Evolutionary conservation across 2,329 filamentous ascomycete species (phyloP).

Genomic region (Fusarium tricinctum): DNA sequence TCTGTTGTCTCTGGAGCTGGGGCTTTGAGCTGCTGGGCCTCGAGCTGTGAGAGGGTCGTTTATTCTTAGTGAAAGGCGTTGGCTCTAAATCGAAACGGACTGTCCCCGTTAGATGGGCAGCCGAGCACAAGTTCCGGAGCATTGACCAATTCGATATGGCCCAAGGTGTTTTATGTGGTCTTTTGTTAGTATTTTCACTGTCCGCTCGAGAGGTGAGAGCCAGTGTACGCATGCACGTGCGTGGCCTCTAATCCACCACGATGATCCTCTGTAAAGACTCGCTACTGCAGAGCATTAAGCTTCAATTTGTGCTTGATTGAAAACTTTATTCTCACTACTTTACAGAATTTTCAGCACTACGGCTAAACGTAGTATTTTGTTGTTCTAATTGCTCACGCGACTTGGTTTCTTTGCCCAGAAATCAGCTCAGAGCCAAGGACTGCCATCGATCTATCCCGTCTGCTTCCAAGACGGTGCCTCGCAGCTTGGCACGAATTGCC

Average conservation of each 20-base stretch:
- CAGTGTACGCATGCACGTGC: conserved; percentile 17
- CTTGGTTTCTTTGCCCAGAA: conserved; percentile 21
- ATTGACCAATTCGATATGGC: background rate
- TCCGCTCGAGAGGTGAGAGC: background rate
- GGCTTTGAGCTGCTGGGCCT: too few relatives aligned
- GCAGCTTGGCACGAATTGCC: conserved; percentile 19
- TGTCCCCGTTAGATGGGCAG: background rate
- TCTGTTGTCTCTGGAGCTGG: too few relatives aligned
- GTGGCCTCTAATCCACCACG: background rate
- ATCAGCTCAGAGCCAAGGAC: conserved; percentile 25
- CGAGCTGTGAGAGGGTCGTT: too few relatives aligned
- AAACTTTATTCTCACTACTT: conserved; percentile 17
- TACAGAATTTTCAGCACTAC: too few relatives aligned
- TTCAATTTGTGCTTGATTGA: conserved; percentile 5
- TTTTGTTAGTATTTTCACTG: background rate
- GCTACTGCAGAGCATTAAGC: conserved; percentile 15
- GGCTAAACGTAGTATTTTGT: too few relatives aligned
- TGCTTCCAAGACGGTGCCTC: background rate
- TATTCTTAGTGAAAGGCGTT: background rate
- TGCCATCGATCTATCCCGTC: conserved; percentile 18
- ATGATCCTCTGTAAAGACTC: too few relatives aligned
- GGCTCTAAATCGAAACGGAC: background rate
- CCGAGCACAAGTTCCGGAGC: background rate
- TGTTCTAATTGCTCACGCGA: conserved; percentile 15
- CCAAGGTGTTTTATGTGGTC: background rate